These are phyloP conservation scores for Leptographium flavum DNA, from an alignment of 2,329 filamentous ascomycete species.

Conservation along the genomic window DNA sequence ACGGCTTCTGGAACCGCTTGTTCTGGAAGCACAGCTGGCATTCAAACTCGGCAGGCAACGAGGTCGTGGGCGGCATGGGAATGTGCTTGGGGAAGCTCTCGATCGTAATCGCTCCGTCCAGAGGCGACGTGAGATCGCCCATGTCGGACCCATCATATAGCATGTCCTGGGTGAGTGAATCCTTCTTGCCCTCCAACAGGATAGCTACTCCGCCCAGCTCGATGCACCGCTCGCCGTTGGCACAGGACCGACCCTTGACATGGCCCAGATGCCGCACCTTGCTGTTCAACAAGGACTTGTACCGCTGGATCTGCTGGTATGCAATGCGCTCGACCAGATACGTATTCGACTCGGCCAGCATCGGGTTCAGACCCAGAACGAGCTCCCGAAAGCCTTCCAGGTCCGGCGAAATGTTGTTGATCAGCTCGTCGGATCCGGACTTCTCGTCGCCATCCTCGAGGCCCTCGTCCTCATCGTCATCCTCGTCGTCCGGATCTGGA, in stretches of 20 bases:
- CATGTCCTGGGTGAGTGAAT: conserved; percentile 44
- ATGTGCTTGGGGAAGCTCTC: conserved; percentile 72
- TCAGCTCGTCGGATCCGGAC: conserved; percentile 45
- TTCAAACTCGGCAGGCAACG: conserved; percentile 76
- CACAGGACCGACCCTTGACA: conserved; percentile 40
- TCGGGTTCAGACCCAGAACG: conserved; percentile 60
- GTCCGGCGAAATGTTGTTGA: conserved; percentile 57
- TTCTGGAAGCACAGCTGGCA: conserved; percentile 75
- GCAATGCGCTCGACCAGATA: conserved; percentile 70
- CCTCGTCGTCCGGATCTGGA: conserved; percentile 29
- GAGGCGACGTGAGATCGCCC: conserved; percentile 39
- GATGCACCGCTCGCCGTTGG: conserved; percentile 48
- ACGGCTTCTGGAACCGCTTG: conserved; percentile 80
- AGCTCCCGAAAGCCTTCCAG: conserved; percentile 65
- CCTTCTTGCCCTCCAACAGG: conserved; percentile 44
- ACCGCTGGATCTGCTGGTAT: conserved; percentile 64
- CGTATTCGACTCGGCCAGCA: conserved; percentile 36
- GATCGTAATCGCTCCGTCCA: conserved; percentile 53
- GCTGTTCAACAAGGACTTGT: conserved; percentile 58
- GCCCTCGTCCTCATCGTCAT: conserved; percentile 44
- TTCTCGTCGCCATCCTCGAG: conserved; percentile 46
- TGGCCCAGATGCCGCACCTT: conserved; percentile 56
- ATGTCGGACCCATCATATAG: conserved; percentile 45
- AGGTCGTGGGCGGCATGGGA: conserved; percentile 62
- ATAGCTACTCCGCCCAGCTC: conserved; percentile 52